Evolutionary conservation across 75 land plant genomes (phyloP).

Genomic region (Gnetum montanum): DNA sequence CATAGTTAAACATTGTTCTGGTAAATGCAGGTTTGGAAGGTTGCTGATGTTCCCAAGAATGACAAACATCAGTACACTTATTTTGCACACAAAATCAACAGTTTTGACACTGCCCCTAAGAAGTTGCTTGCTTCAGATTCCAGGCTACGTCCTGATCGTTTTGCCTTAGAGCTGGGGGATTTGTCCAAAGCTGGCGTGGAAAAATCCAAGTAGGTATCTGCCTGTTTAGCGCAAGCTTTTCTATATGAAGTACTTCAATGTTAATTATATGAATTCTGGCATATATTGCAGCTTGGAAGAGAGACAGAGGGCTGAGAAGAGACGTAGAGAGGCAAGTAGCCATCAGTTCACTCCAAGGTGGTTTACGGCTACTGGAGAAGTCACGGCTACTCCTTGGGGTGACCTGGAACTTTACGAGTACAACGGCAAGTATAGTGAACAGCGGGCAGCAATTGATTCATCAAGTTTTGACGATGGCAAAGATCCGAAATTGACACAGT

Average conservation of each 20-base stretch:
- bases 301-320: slow-evolving; percentile 90
- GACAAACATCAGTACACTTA: slow-evolving; percentile 87
- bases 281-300: slow-evolving; percentile 76
- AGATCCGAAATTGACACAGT: slow-evolving; percentile 44
- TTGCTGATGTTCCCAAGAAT: slow-evolving; percentile 57
- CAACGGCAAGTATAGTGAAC: slow-evolving; percentile 80
- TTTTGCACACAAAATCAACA: slow-evolving; percentile 92
- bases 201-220: slow-evolving; percentile 74
- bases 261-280: background rate
- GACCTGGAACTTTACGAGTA: slow-evolving; percentile 89
- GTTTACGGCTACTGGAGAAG: slow-evolving; percentile 74
- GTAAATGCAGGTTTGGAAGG: slow-evolving; percentile 89
- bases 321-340: slow-evolving; percentile 49
- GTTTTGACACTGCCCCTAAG: slow-evolving; percentile 95
- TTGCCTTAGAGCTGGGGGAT: slow-evolving; percentile 85
- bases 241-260: background rate
- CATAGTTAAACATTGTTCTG: too few species aligned
- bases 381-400: slow-evolving; percentile 92
- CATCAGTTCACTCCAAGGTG: slow-evolving; percentile 72
- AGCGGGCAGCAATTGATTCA: slow-evolving; percentile 40
- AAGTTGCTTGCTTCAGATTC: slow-evolving; percentile 87
- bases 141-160: slow-evolving; percentile 90
- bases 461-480: slow-evolving; percentile 14
- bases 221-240: too few species aligned
- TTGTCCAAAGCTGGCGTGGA: slow-evolving; percentile 81